phyloP scores from a whole-genome alignment of 257 asterid genomes.

The Eucommia ulmoides region DNA sequence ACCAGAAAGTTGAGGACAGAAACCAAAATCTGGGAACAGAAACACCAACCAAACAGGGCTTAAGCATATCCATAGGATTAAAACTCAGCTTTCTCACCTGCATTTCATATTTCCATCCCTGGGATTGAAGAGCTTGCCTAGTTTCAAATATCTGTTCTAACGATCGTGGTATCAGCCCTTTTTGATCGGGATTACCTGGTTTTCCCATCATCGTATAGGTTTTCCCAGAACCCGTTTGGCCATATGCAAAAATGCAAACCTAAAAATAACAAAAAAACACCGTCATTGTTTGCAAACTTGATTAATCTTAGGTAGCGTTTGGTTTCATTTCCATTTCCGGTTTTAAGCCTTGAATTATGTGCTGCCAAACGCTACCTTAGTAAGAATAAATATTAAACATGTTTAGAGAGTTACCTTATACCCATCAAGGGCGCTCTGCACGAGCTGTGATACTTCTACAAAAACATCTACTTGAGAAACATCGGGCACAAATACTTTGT shows the following conservation, averaged over 20 bases:
- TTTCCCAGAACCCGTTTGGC: constrained; percentile 99
- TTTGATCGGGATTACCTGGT: constrained; percentile 48
- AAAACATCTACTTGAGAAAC: constrained; percentile 87
- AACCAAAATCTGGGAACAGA: too few relatives aligned
- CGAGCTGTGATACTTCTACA: constrained; percentile 92
- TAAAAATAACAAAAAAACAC: constrained; percentile 15
- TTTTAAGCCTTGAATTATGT: too few relatives aligned
- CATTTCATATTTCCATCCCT: constrained; percentile 99
- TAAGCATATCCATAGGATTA: too few relatives aligned
- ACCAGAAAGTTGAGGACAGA: too few relatives aligned
- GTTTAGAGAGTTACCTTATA: constrained; percentile 62
- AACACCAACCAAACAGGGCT: too few relatives aligned
- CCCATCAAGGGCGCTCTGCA: constrained; percentile 97
- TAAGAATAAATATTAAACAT: too few relatives aligned
- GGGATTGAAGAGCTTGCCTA: constrained; percentile 60
- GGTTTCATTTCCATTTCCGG: too few relatives aligned
- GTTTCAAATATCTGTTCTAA: constrained; percentile 93
- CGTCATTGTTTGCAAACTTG: too few relatives aligned
- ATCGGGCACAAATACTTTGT: constrained; percentile 80
- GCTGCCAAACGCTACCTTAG: too few relatives aligned
- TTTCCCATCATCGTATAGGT: constrained; percentile 98
- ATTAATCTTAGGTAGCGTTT: too few relatives aligned
- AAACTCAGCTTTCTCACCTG: constrained; percentile 76
- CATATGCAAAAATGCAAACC: constrained; percentile 98
- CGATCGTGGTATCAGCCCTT: constrained; percentile 88